phyloP scores from a whole-genome alignment of 1,139 yeast species.

The Yamadazyma kanchanaburiensis region DNA sequence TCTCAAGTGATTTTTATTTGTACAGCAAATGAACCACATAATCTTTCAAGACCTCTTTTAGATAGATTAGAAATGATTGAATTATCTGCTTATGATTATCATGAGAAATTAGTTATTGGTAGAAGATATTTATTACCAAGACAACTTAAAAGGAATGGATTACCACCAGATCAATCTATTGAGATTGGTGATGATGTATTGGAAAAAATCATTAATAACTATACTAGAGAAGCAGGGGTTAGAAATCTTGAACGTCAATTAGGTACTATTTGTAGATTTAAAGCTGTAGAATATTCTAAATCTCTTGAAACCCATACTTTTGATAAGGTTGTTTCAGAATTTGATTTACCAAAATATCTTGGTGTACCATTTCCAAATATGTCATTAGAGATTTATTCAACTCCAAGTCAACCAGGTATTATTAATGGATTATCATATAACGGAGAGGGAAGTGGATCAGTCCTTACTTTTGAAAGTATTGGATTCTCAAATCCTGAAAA shows the following conservation, averaged over 20 bases:
- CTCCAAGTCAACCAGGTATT: conserved; percentile 53
- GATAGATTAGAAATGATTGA: conserved; percentile 87
- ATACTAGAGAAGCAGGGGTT: conserved; percentile 88
- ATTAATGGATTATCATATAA: conserved; percentile 92
- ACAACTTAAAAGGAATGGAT: conserved; percentile 69
- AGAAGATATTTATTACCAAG: conserved; percentile 72
- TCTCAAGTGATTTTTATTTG: conserved; percentile 84
- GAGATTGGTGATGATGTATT: conserved; percentile 48
- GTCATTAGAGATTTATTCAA: conserved; percentile 25
- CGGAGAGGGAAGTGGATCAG: conserved; percentile 85
- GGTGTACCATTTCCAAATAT: conserved; percentile 47
- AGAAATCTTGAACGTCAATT: conserved; percentile 71
- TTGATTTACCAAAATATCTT: conserved; percentile 47
- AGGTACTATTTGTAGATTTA: conserved; percentile 73
- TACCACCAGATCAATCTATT: conserved; percentile 42
- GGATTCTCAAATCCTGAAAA: conserved; percentile 37
- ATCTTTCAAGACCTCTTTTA: conserved; percentile 73
- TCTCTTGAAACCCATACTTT: conserved; percentile 15
- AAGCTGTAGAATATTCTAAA: conserved; percentile 74
- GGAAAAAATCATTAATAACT: conserved; percentile 60
- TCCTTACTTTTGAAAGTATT: conserved; percentile 76
- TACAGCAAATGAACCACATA: conserved; percentile 82
- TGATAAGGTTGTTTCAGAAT: conserved; percentile 26
- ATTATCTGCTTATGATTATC: conserved; percentile 76
- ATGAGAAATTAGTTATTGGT: conserved; percentile 77